Base-by-base conservation (phyloP, 805 yeast species). In the Nakazawaea siamensis region DNA sequence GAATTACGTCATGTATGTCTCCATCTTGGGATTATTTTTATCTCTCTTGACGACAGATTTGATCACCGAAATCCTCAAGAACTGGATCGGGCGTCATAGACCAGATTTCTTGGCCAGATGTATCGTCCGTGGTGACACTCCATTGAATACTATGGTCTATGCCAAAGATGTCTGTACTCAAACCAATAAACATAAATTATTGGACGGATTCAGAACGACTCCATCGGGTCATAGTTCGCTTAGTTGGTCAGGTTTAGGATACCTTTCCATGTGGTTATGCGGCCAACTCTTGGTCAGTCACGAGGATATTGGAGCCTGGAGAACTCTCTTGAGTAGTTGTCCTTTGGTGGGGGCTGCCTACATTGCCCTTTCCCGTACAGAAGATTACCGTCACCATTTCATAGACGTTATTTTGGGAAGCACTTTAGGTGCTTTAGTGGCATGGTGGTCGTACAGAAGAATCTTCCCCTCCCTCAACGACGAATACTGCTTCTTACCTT, bases 81-180 rank as follows among this genome's bases (percentile, higher is more conserved):
- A 80, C 50, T 76, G 83, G 75, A 73, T 90, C 37, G 97, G 96
- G 4, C 71, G 96, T 51, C 84, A 80, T 42, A 67, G 98, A 40
- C 98, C 98, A 0, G 98, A 90, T 57, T 84, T 88, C 52, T 57
- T 90, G 34, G 84, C 87, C 5, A 69, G 97, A 46, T 90, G 97
- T 55, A 51, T 67, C 15, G 96, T 96, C 4, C 61, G 58, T 21
- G 55, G 57, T 2, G 77, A 62, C 33, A 68, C 88, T 0, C 79
- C 87, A 1, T 45, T 59, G 14, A 62, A 73, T 46, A 60, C 66
- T 1, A 45, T 78, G 46, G 80, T 76, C 17, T 64, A 49, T 35
- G 84, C 87, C 1, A 62, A 61, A 25, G 86, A 80, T 38, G 80
- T 74, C 1, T 80, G 86, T 44, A 80, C 88, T 0, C 63, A 77